A percentile compares a stretch with the other conserved stretches of the same genome.
phyloP scores from a whole-genome alignment of 148 eudicot genomes.

The Vaccinium myrtillus region DNA sequence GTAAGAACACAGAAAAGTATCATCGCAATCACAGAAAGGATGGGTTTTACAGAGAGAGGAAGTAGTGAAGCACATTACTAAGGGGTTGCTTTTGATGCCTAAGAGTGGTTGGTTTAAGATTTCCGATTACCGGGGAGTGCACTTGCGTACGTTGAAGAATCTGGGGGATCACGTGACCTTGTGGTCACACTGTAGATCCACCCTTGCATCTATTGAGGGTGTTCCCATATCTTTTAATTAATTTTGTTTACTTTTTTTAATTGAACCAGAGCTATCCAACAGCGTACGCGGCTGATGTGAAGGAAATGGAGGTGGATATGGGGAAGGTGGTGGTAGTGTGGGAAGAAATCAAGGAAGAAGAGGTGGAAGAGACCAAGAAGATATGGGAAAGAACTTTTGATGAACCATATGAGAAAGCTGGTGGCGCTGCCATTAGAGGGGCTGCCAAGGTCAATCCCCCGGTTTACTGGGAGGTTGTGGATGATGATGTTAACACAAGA shows the following conservation, averaged over 20 bases:
- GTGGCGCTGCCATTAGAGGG: constrained; percentile 39
- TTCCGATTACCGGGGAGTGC: neutral
- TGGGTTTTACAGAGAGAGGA: neutral
- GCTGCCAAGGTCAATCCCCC: constrained; percentile 31
- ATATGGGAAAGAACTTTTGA: constrained; percentile 77
- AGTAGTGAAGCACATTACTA: neutral
- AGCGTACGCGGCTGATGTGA: constrained; percentile 67
- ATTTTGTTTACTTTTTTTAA: constrained; percentile 8
- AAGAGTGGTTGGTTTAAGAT: neutral
- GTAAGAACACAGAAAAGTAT: neutral
- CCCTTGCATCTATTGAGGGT: neutral
- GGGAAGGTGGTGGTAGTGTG: constrained; percentile 56
- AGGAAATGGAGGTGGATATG: constrained; percentile 59
- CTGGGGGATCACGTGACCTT: neutral
- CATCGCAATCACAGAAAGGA: neutral
- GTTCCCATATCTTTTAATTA: constrained; percentile 17
- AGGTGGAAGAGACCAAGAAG: constrained; percentile 51
- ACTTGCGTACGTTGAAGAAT: neutral
- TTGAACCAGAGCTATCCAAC: constrained; percentile 86
- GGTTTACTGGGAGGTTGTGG: constrained; percentile 57
- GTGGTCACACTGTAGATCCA: neutral
- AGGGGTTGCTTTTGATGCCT: neutral
- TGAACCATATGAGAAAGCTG: constrained; percentile 93
- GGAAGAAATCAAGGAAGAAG: constrained; percentile 49
- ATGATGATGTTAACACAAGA: constrained; percentile 66